Conservation (phyloP, 768 basidiomycete genomes). For the Chiua virens region DNA sequence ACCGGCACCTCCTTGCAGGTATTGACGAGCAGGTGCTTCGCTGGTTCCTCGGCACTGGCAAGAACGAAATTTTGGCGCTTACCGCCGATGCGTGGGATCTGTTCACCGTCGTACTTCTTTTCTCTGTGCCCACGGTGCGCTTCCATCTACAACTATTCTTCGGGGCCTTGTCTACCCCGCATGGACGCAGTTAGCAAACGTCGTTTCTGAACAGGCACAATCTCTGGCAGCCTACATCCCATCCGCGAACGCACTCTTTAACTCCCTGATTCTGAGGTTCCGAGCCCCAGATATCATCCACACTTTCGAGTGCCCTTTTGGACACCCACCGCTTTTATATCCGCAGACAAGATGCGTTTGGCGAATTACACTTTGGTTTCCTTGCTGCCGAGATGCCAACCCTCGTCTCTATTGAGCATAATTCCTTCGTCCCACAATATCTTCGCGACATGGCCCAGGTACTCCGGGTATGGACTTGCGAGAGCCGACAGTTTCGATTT, state of each 20-base stretch:
- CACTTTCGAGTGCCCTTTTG: conserved; percentile 50
- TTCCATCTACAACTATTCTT: conserved; percentile 72
- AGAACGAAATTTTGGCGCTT: conserved; percentile 59
- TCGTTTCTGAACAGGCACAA: conserved; percentile 36
- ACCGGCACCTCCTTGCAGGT: conserved; percentile 73
- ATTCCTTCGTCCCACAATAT: conserved; percentile 47
- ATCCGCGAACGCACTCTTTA: conserved; percentile 64
- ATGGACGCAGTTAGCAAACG: conserved; percentile 59
- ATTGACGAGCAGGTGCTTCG: conserved; percentile 67
- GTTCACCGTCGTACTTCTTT: conserved; percentile 62
- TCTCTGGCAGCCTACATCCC: conserved; percentile 52
- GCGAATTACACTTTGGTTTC: conserved; percentile 60
- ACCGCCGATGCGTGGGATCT: conserved; percentile 66
- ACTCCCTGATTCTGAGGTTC: conserved; percentile 57
- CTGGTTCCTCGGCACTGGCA: conserved; percentile 74
- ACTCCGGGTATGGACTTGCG: conserved; percentile 61
- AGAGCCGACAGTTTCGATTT: conserved; percentile 66
- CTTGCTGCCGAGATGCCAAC: conserved; percentile 66
- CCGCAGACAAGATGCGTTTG: conserved; percentile 65
- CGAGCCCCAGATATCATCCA: conserved; percentile 40
- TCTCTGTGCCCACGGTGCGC: conserved; percentile 63
- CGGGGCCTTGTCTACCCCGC: conserved; percentile 76
- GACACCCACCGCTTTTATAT: conserved; percentile 72
- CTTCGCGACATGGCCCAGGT: conserved; percentile 48
- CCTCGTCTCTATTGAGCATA: conserved; percentile 71